Conservation (phyloP, 1,139 yeast species). For the Kurtzmaniella natalensis region DNA sequence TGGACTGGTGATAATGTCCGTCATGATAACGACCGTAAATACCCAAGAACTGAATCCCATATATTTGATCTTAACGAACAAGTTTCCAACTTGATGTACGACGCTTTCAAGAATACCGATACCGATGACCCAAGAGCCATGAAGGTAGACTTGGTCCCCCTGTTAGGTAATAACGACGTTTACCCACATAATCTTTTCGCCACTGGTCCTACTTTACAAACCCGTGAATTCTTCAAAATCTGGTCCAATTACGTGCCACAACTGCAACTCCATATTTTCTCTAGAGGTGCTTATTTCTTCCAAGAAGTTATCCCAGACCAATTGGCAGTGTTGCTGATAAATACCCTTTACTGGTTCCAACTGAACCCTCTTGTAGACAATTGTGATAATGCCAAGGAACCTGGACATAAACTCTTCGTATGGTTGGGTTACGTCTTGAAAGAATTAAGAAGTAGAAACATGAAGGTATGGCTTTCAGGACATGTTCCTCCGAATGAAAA, state of each 20-base stretch:
- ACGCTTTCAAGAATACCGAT: slow-evolving; percentile 43
- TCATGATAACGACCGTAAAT: slow-evolving; percentile 73
- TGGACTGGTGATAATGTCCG: slow-evolving; percentile 92
- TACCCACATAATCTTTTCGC: slow-evolving; percentile 83
- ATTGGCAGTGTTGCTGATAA: slow-evolving; percentile 72
- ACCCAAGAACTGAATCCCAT: slow-evolving; percentile 67
- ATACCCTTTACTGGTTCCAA: slow-evolving; percentile 70
- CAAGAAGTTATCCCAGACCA: slow-evolving; percentile 73
- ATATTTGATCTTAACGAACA: slow-evolving; percentile 66
- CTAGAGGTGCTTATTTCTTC: slow-evolving; percentile 69
- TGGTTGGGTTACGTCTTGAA: slow-evolving; percentile 76
- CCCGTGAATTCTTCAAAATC: slow-evolving; percentile 66
- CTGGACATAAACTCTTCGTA: slow-evolving; percentile 70
- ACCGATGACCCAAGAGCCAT: slow-evolving; percentile 43
- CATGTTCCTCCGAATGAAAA: slow-evolving; percentile 86
- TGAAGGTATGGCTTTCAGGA: slow-evolving; percentile 84
- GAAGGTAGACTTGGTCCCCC: slow-evolving; percentile 54
- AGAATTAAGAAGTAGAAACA: slow-evolving; percentile 67
- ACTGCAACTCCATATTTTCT: slow-evolving; percentile 70
- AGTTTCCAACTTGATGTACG: slow-evolving; percentile 51
- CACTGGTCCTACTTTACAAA: slow-evolving; percentile 81
- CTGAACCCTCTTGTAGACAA: slow-evolving; percentile 79
- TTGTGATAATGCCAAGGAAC: slow-evolving; percentile 67
- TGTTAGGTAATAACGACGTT: slow-evolving; percentile 82
- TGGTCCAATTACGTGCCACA: slow-evolving; percentile 78